phyloP scores from a whole-genome alignment of 78 protist species.

The Dictyostelium citrinum region DNA sequence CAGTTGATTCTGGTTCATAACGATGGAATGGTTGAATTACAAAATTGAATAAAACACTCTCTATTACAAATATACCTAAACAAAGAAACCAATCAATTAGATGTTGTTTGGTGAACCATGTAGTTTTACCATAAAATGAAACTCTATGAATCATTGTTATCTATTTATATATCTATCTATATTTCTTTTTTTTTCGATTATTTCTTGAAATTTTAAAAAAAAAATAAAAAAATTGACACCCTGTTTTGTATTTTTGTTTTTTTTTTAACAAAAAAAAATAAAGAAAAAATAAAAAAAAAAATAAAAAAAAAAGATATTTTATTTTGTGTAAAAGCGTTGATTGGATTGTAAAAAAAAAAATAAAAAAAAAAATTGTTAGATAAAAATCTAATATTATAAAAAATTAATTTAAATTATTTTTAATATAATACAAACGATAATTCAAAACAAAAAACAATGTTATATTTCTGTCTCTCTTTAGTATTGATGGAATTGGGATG shows the following conservation, averaged over 20 bases:
- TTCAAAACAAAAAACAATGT: no score
- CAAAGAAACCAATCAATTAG: constrained; percentile 46
- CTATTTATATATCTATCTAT: neutral
- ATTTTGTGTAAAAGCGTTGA: neutral
- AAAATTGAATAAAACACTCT: constrained; percentile 19
- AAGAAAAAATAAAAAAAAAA: neutral
- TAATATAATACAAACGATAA: neutral
- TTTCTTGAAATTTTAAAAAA: neutral
- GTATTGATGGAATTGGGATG: no score
- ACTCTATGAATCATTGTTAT: constrained; percentile 74
- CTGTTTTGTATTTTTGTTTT: neutral
- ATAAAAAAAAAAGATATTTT: neutral
- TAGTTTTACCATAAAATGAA: constrained; percentile 25
- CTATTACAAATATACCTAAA: constrained; percentile 35
- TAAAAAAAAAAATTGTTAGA: no score
- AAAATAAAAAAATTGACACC: neutral
- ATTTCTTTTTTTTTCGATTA: neutral
- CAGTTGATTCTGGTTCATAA: constrained; percentile 16
- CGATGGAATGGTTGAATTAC: constrained; percentile 25
- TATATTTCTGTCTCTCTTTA: no score
- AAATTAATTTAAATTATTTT: no score
- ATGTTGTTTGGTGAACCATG: constrained; percentile 54
- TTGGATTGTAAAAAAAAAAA: neutral
- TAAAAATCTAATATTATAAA: no score
- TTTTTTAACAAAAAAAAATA: neutral